phyloP scores from a whole-genome alignment of 805 yeast genomes.

The Candida nanaspora region DNA sequence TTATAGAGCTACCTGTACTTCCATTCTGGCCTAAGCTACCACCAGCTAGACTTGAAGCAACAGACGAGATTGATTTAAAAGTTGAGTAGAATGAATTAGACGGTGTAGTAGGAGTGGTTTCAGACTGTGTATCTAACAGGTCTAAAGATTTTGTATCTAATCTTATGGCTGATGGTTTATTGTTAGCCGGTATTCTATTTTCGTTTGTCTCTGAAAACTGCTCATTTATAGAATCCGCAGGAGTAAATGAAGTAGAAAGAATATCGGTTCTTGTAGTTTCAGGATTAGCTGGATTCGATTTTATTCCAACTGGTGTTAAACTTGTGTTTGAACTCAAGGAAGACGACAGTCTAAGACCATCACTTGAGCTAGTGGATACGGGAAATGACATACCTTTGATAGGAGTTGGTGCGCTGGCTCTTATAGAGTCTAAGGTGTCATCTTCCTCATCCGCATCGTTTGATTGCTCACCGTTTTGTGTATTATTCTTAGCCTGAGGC shows the following conservation, averaged over 20 bases:
- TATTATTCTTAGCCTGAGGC: too few species aligned
- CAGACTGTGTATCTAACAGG: background rate
- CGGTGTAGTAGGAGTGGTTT: background rate
- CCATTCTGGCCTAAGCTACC: background rate
- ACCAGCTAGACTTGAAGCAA: background rate
- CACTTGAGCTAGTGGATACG: background rate
- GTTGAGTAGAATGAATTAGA: background rate
- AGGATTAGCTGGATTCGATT: constrained; percentile 45
- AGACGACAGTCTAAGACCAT: constrained; percentile 12
- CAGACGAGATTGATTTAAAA: background rate
- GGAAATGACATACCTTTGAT: constrained; percentile 1
- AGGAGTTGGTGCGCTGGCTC: constrained; percentile 1
- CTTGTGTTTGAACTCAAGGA: constrained; percentile 14
- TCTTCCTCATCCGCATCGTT: constrained; percentile 1
- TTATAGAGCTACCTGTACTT: background rate
- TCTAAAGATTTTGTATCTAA: background rate
- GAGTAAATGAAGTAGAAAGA: constrained; percentile 21
- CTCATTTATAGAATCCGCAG: background rate
- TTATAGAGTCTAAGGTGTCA: background rate
- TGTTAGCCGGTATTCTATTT: background rate
- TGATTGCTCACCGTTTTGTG: background rate
- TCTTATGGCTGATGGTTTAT: too few species aligned
- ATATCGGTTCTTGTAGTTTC: constrained; percentile 46
- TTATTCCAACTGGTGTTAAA: constrained; percentile 12
- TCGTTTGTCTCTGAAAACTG: background rate